Base-by-base conservation (phyloP, 176 grass and related monocot genomes). In the Elaeis guineensis region DNA sequence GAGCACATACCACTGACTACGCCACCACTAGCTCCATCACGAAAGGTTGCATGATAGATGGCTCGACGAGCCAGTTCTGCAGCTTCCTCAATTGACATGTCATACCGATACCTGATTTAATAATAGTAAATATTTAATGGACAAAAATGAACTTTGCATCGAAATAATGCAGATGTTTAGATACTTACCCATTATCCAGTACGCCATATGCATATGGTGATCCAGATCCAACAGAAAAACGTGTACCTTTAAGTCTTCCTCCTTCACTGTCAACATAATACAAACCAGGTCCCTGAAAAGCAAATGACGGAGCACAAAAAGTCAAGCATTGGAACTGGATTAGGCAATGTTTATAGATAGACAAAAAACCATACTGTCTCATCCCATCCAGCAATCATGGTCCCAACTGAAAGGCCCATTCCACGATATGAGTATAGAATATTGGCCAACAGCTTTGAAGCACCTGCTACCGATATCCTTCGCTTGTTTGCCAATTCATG, bases 201-300 rank as follows among this genome's bases (percentile, higher is more conserved):
- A 97, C 59, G 78, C 76, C 87, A 55, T 97, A 97, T 71, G 93
- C 93, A 72, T 97, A 97, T 15, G 83, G 87, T 26, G 87, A 91
- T 71, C 93, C 93, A 35, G 93, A 97, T 5, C 93, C 93, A 30
- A 98, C 93, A 66, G 93, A 98, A 65, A 98, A 98, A 12, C 82
- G 77, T 68, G 51, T 83, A 48, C 93, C 93, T 72, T 80, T 71
- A 3, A 91, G 84, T 66, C 93, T 89, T 25, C 83, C 93, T 58
- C 93, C 93, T 81, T 97, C 93, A 14, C 86, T 97, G 49, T 97
- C 93, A 76, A 97, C 93, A 76, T 97, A 97, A 57, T 91, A 97
- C 54, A 97, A 80, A 6, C 93, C 93, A 55, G 93, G 93, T 17
- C 87, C 93, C 93, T 97, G 65, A 25, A 48, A 58, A 2, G 15